phyloP scores from a whole-genome alignment of 495 filamentous ascomycete species.

The Xylaria grammica region DNA sequence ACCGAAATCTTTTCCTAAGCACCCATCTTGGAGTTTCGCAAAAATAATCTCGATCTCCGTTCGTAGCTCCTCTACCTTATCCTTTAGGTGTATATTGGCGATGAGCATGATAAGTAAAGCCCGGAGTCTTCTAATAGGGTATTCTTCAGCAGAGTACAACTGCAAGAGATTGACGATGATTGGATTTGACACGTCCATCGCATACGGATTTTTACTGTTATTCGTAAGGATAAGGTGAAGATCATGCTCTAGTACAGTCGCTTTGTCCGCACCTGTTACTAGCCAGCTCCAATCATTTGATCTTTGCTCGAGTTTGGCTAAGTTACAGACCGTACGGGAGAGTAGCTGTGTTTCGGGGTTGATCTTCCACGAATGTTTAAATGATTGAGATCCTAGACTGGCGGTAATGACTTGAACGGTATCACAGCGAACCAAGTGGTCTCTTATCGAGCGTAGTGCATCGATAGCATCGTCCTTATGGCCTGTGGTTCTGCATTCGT shows the following conservation, averaged over 20 bases:
- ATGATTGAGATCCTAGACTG: conserved; percentile 40
- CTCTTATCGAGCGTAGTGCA: conserved; percentile 48
- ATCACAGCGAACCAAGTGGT: conserved; percentile 51
- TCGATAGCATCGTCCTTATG: conserved; percentile 49
- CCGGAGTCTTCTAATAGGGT: conserved; percentile 51
- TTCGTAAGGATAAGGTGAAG: conserved; percentile 46
- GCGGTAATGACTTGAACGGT: conserved; percentile 46
- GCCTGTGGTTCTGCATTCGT: conserved; percentile 44
- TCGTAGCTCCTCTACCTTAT: conserved; percentile 37
- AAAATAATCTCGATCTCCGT: conserved; percentile 46
- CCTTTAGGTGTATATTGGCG: conserved; percentile 40
- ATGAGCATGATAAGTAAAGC: conserved; percentile 45
- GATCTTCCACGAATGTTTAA: conserved; percentile 42
- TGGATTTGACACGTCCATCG: conserved; percentile 41
- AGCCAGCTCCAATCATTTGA: conserved; percentile 52
- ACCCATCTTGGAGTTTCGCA: conserved; percentile 33
- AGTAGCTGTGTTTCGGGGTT: conserved; percentile 46
- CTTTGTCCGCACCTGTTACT: conserved; percentile 49
- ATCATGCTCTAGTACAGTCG: conserved; percentile 55
- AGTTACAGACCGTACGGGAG: conserved; percentile 50
- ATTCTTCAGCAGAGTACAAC: conserved; percentile 47
- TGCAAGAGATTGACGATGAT: conserved; percentile 45
- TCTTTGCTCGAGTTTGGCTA: conserved; percentile 53
- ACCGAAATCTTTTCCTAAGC: conserved; percentile 58
- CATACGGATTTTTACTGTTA: conserved; percentile 31